Evolutionary conservation across 352 stramenopile species (phyloP), one percentile per base, ranked within the genome.

Genomic region (Thraustochytrium striatum): DNA sequence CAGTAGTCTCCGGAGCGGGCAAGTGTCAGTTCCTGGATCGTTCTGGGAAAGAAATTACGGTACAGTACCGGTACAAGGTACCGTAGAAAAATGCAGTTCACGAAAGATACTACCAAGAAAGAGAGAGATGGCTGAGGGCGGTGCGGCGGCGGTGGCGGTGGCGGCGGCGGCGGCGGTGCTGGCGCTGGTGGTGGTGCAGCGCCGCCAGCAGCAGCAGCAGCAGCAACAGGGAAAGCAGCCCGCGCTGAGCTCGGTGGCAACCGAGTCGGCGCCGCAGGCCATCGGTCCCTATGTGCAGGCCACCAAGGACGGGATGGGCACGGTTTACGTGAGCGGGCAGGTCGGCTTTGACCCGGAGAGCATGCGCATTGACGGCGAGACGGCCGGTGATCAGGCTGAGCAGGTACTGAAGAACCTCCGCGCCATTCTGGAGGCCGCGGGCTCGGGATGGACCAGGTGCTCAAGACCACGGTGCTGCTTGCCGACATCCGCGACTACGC

Each of bases 401-500:
- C 85, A 84, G 41, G 70, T 75, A 13, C 58, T 87, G 16, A 70
- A 81, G 28, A 87, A 87, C 75, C 57, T 87, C 55, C 50, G 70
- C 47, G 85, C 82, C 39, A 84, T 87, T 8, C 57, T 87, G 8
- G 81, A 85, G 50, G 73, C 57, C 33, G 73, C 72, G 39, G 85
- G 85, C 36, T 81, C 69, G 25, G 73, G 3, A 39, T 83, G 41
- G 36, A 82, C 36, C 72, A 84, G 36, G 82, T 86, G 11, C 79
- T 86, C 36, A 85, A 85, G 70, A 87, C 82, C 25, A 87, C 85
- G 21, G 84, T 87, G 13, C 83, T 87, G 33, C 44, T 85, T 13
- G 41, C 50, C 21, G 78, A 84, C 69, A 83, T 87, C 25, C 58
- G 25, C 2, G 82, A 87, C 70, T 87, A 85, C 73, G 72, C 55